phyloP scores from a whole-genome alignment of 2,329 filamentous ascomycete genomes.

The Pezicula carpinea region DNA sequence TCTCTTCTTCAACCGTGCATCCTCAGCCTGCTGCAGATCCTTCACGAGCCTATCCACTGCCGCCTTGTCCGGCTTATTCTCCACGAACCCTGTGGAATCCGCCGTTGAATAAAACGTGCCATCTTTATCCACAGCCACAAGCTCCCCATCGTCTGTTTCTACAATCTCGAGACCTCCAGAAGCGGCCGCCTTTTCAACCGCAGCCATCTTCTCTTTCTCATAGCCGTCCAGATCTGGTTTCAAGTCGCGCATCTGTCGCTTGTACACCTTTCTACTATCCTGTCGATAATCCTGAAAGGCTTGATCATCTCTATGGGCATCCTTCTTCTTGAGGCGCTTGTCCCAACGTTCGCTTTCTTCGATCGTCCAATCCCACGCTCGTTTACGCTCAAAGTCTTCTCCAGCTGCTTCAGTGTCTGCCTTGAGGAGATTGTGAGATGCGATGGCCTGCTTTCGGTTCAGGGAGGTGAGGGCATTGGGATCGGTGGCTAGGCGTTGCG shows the following conservation, averaged over 20 bases:
- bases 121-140: slow-evolving; percentile 89
- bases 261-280: slow-evolving; percentile 90
- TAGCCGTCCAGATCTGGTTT: slow-evolving; percentile 78
- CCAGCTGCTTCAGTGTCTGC: slow-evolving; percentile 80
- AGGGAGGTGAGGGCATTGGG: slow-evolving; percentile 72
- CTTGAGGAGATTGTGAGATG: slow-evolving; percentile 88
- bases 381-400: slow-evolving; percentile 94
- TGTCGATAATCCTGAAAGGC: slow-evolving; percentile 86
- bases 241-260: slow-evolving; percentile 78
- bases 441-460: slow-evolving; percentile 81
- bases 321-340: slow-evolving; percentile 81
- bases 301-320: slow-evolving; percentile 73
- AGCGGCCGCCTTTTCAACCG: slow-evolving; percentile 78
- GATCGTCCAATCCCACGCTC: slow-evolving; percentile 97
- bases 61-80: slow-evolving; percentile 82
- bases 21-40: slow-evolving; percentile 85
- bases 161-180: slow-evolving; percentile 86
- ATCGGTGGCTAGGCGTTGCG: slow-evolving; percentile 73
- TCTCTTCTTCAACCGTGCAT: slow-evolving; percentile 78
- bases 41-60: slow-evolving; percentile 83
- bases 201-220: slow-evolving; percentile 77
- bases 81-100: slow-evolving; percentile 73
- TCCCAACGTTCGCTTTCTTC: slow-evolving; percentile 96
- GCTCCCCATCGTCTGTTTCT: slow-evolving; percentile 90
- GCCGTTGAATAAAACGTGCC: slow-evolving; percentile 88